These are phyloP conservation scores for Aspergillus affinis DNA, from an alignment of 495 filamentous ascomycete genomes.

Conservation along the genomic window DNA sequence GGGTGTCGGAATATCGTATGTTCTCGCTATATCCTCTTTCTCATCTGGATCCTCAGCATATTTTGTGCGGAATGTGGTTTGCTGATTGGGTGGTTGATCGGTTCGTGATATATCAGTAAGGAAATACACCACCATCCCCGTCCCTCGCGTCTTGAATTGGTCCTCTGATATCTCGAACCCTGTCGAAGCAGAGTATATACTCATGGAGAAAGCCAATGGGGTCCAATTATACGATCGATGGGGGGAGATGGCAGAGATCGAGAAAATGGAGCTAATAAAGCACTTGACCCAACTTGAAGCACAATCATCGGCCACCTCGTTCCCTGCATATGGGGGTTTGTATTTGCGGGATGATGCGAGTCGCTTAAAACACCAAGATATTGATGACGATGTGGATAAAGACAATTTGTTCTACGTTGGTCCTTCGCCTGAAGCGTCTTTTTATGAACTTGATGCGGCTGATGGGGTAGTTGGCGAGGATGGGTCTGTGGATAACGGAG, in stretches of 20 bases:
- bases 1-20: constrained; percentile 36
- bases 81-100: constrained; percentile 4
- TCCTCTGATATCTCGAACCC: constrained; percentile 29
- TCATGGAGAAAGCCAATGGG: constrained; percentile 36
- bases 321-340: too few relatives aligned
- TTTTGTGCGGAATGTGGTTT: too few relatives aligned
- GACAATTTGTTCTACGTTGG: constrained; percentile 23
- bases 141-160: constrained; percentile 34
- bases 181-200: constrained; percentile 35
- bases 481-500: constrained; percentile 10
- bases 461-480: background rate
- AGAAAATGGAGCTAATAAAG: too few relatives aligned
- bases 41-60: too few relatives aligned
- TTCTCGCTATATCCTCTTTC: constrained; percentile 2
- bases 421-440: constrained; percentile 24
- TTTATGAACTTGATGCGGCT: constrained; percentile 12
- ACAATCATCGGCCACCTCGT: too few relatives aligned
- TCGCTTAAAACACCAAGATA: constrained; percentile 17
- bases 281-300: too few relatives aligned
- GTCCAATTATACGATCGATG: too few relatives aligned
- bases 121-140: constrained; percentile 31
- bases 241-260: too few relatives aligned
- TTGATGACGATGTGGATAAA: constrained; percentile 21
- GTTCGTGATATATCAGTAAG: constrained; percentile 24
- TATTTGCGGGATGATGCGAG: too few relatives aligned